phyloP scores from a whole-genome alignment of 805 yeast species.

The Candida corydali region DNA sequence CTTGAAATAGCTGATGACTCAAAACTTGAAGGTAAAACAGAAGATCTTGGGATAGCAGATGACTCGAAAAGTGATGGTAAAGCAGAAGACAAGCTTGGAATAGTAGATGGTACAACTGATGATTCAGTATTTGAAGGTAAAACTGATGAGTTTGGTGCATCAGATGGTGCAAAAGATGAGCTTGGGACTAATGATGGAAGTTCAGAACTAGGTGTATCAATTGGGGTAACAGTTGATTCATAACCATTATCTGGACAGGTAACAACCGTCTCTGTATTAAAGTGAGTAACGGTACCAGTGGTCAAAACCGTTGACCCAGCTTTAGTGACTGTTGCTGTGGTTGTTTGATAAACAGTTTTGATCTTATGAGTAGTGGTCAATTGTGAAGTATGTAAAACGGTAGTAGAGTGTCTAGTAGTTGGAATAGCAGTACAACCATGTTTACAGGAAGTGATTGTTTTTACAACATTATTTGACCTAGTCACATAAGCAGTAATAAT shows the following conservation, averaged over 20 bases:
- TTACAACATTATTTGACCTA: not conserved
- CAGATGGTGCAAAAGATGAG: not conserved
- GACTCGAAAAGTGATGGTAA: not conserved
- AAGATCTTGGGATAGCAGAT: not conserved
- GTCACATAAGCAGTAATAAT: slow-evolving; percentile 1
- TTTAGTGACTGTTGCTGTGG: slow-evolving; percentile 3
- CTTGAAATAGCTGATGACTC: not conserved
- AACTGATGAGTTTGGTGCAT: not conserved
- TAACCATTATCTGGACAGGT: slow-evolving; percentile 4
- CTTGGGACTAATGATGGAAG: not conserved
- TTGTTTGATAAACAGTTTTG: not conserved
- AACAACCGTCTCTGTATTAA: slow-evolving; percentile 4
- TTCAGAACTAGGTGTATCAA: not conserved
- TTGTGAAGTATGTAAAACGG: slow-evolving; percentile 4
- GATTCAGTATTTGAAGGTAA: not conserved
- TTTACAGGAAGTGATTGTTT: slow-evolving; percentile 2
- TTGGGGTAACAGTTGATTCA: slow-evolving; percentile 4
- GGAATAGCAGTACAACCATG: slow-evolving; percentile 5
- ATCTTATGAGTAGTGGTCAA: slow-evolving; percentile 1
- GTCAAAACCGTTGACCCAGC: slow-evolving; percentile 3
- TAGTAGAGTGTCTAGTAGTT: slow-evolving; percentile 2
- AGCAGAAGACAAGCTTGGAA: slow-evolving; percentile 1
- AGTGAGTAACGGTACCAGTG: slow-evolving; percentile 2
- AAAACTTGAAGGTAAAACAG: not conserved
- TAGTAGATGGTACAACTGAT: no score